These are phyloP conservation scores for Trichomonas tenax DNA, from an alignment of 208 protist species.

Conservation along the genomic window DNA sequence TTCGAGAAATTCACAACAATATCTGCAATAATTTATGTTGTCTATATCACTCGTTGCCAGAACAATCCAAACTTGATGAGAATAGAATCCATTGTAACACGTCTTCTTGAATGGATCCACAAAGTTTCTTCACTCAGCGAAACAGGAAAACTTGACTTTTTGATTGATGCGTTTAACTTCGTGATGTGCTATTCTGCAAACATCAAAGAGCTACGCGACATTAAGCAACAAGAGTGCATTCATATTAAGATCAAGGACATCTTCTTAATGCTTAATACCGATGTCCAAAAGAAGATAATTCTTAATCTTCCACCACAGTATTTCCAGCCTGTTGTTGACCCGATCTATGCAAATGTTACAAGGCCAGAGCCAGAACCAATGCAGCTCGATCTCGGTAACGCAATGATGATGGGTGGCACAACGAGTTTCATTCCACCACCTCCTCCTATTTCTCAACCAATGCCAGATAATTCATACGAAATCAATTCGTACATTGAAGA, in stretches of 20 bases:
- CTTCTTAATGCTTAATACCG: background rate
- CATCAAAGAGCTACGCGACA: background rate
- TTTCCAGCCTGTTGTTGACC: background rate
- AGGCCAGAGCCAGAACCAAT: background rate
- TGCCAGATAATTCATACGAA: background rate
- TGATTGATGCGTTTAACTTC: background rate
- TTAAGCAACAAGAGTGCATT: background rate
- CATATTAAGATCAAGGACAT: background rate
- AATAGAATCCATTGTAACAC: background rate
- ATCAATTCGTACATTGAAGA: too few relatives aligned
- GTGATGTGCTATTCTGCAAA: background rate
- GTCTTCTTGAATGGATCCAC: background rate
- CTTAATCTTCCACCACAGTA: background rate
- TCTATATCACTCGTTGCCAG: background rate
- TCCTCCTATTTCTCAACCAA: background rate
- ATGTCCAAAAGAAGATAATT: background rate
- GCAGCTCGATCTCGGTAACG: background rate
- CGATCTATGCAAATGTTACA: background rate
- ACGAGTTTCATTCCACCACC: background rate
- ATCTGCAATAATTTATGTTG: background rate
- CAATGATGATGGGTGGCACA: background rate
- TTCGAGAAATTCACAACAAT: background rate
- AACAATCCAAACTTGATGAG: background rate
- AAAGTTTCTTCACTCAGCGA: background rate
- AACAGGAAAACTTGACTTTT: background rate